These are phyloP conservation scores for Kodamaea neixiangensis DNA, from an alignment of 805 yeast genomes.

Conservation along the genomic window DNA sequence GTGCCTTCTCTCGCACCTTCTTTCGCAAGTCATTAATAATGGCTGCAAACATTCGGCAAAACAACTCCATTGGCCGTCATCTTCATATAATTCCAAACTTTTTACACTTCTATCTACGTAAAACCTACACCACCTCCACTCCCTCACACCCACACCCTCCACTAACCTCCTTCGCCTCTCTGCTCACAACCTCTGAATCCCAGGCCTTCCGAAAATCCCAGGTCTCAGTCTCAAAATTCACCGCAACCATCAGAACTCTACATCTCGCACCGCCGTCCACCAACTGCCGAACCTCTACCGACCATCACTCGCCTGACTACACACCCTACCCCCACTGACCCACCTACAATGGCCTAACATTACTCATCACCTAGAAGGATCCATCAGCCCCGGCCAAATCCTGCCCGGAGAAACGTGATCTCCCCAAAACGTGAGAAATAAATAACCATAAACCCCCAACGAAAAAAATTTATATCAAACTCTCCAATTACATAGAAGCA, in stretches of 20 bases:
- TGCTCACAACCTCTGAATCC: too few relatives aligned
- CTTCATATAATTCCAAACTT: too few relatives aligned
- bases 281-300: neutral
- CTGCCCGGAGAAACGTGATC: neutral
- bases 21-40: neutral
- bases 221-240: neutral
- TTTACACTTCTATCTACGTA: too few relatives aligned
- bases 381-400: neutral
- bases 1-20: too few relatives aligned
- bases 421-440: neutral
- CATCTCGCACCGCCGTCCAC: neutral
- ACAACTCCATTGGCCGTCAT: neutral
- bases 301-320: neutral
- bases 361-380: neutral
- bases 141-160: too few relatives aligned
- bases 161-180: neutral
- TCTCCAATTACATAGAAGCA: constrained; percentile 1
- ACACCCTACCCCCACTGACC: neutral
- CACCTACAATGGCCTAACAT: neutral
- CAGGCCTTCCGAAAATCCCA: neutral
- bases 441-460: constrained; percentile 8
- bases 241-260: neutral
- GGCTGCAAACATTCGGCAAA: neutral
- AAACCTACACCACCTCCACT: too few relatives aligned
- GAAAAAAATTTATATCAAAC: constrained; percentile 6